Percentiles rank a stretch among this genome's conserved stretches.
Conservation (phyloP, 257 asterid species). For the Salvia hispanica region DNA sequence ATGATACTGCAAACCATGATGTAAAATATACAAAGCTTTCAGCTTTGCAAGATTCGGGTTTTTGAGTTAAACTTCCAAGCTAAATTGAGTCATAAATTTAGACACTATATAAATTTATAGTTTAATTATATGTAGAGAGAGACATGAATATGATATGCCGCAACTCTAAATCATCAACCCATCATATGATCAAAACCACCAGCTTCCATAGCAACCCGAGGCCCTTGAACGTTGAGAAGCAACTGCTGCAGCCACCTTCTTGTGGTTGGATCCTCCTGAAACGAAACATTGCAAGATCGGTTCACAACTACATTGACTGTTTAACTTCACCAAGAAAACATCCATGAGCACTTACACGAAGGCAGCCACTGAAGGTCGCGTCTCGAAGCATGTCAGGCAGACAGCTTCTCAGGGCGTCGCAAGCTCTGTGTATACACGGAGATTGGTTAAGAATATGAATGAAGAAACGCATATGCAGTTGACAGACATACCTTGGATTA, state of each 20-base stretch:
- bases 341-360: conserved; percentile 60
- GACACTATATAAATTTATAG: not conserved
- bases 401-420: conserved; percentile 79
- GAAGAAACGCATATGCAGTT: not conserved
- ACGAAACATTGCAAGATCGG: not conserved
- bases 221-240: conserved; percentile 80
- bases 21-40: not conserved
- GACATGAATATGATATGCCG: not conserved
- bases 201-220: conserved; percentile 63
- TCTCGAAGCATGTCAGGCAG: conserved; percentile 88
- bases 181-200: conserved; percentile 77
- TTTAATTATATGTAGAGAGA: no score
- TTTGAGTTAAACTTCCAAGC: not conserved
- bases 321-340: not conserved
- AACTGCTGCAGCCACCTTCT: conserved; percentile 91
- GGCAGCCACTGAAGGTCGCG: conserved; percentile 73
- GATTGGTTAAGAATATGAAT: conserved; percentile 6
- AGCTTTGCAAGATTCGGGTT: conserved; percentile 6
- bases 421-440: conserved; percentile 56
- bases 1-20: not conserved
- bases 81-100: not conserved
- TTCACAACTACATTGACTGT: not conserved
- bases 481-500: conserved; percentile 60
- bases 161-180: conserved; percentile 30
- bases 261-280: conserved; percentile 82